Evolutionary conservation across 2,329 filamentous ascomycete genomes (phyloP).

Genomic region (Exophiala spinifera): DNA sequence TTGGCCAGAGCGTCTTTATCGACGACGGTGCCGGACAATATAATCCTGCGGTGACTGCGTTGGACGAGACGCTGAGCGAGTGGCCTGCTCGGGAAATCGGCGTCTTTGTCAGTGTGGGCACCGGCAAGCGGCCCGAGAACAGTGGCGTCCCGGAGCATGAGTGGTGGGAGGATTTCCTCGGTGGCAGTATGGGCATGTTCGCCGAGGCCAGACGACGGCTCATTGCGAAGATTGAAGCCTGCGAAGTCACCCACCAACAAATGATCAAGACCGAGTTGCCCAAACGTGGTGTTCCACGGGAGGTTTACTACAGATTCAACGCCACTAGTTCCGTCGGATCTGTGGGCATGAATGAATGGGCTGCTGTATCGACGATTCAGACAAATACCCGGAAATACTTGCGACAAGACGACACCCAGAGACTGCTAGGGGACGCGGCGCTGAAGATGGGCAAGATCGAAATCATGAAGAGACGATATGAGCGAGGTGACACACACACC

Average conservation of each 20-base stretch:
- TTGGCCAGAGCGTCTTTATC: conserved; percentile 90
- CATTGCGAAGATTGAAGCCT: conserved; percentile 91
- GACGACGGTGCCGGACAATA: conserved; percentile 90
- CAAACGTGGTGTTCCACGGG: conserved; percentile 74
- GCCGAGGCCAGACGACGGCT: conserved; percentile 82
- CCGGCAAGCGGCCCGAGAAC: conserved; percentile 75
- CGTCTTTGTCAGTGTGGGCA: conserved; percentile 91
- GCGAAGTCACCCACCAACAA: conserved; percentile 81
- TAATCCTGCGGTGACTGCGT: conserved; percentile 78
- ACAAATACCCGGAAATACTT: conserved; percentile 86
- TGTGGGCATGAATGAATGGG: conserved; percentile 97
- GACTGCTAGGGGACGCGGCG: conserved; percentile 71
- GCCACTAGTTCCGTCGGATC: conserved; percentile 75
- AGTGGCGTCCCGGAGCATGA: conserved; percentile 66
- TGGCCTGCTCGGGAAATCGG: conserved; percentile 93
- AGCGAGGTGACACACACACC: conserved; percentile 38
- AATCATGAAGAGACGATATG: conserved; percentile 67
- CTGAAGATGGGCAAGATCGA: conserved; percentile 81
- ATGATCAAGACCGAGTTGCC: conserved; percentile 78
- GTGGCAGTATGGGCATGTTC: conserved; percentile 72
- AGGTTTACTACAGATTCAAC: conserved; percentile 95
- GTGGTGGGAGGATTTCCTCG: conserved; percentile 88
- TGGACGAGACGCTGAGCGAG: conserved; percentile 92
- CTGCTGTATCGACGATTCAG: conserved; percentile 88
- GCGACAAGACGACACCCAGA: conserved; percentile 67